Evolutionary conservation across 176 grass and related monocot species (phyloP).

Genomic region (Eragrostis curvula): DNA sequence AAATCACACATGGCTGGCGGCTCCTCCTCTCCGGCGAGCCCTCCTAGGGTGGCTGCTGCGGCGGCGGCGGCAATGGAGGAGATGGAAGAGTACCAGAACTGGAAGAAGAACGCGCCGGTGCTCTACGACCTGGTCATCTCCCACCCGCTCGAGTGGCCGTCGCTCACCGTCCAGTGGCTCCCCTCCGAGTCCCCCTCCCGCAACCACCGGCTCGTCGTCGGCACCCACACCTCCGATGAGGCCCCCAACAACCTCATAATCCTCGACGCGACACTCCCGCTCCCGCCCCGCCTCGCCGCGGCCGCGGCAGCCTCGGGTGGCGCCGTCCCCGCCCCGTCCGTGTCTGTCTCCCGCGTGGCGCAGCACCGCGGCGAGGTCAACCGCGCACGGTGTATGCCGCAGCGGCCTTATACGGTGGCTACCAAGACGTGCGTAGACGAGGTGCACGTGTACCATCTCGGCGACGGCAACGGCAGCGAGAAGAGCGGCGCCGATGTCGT

Average conservation of each 20-base stretch:
- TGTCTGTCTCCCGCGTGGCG: constrained; percentile 56
- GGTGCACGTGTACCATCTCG: constrained; percentile 81
- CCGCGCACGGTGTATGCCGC: constrained; percentile 85
- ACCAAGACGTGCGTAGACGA: constrained; percentile 78
- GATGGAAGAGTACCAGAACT: constrained; percentile 76
- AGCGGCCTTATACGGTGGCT: constrained; percentile 63
- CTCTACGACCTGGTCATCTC: constrained; percentile 97
- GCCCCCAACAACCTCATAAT: constrained; percentile 73
- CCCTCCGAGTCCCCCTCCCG: constrained; percentile 41
- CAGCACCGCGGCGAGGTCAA: constrained; percentile 87
- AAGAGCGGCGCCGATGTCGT: constrained; percentile 57
- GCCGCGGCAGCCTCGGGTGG: neutral
- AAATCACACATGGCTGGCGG: constrained; percentile 43
- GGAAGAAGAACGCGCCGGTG: constrained; percentile 91
- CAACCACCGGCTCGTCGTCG: constrained; percentile 64
- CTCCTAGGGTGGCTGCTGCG: neutral
- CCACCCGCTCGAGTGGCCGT: constrained; percentile 87
- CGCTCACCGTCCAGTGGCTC: constrained; percentile 90
- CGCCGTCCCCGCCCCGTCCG: constrained; percentile 43
- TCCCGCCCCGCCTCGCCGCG: constrained; percentile 44
- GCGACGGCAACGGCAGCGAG: constrained; percentile 23
- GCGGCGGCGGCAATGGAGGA: neutral
- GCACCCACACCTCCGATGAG: constrained; percentile 77
- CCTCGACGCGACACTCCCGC: constrained; percentile 61
- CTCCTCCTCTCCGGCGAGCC: constrained; percentile 43